Evolutionary conservation across 2,329 filamentous ascomycete species (phyloP), one percentile per base, ranked within the genome.

Genomic region (Balansia obtecta): DNA sequence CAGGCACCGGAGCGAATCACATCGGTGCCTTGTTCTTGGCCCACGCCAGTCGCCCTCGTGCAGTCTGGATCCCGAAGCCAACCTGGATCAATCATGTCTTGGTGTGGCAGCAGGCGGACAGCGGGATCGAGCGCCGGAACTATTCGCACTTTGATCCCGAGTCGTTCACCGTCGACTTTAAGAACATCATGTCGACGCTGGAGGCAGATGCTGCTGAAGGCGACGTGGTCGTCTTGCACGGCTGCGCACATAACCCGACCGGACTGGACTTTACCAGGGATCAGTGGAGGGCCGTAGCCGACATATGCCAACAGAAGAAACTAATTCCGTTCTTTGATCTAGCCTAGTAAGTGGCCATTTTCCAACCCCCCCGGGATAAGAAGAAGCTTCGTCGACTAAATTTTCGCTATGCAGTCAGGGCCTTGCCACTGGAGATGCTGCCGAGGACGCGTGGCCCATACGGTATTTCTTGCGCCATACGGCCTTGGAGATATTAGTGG

Each of bases 311-410:
- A 49, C 47, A 54, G 37, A 61, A 58, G 47, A 49, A 53, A 8
- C 52, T 69, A 1, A 59, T 69, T 44, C 57, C 63, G 7, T 56
- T 70, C 46, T 66, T 69, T 50, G 68, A 69, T 53, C 55, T 46
- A 3, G 67, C 67, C 1, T 69, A 69, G 41, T 44, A 44, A 30
- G 41, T 44, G 12, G 41, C 41, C 20, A 4, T 22, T 3, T 22
- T 22, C 20, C 20, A n/a, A n/a, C n/a, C n/a, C n/a, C n/a, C n/a
- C 41, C 12, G 3, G 12, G 22, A 27, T 27, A 27, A 18, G 22
- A 20, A 30, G 22, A n/a, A n/a, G n/a, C 22, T 44, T 4, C 22
- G 22, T 27, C 22, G 6, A 27, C 22, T 27, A 27, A 27, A n/a
- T n/a, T n/a, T 44, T 44, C 41, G 10, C 6, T 12, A 30, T 10